Evolutionary conservation across 2,329 filamentous ascomycete species (phyloP).

Genomic region (Passalora sequoiae): DNA sequence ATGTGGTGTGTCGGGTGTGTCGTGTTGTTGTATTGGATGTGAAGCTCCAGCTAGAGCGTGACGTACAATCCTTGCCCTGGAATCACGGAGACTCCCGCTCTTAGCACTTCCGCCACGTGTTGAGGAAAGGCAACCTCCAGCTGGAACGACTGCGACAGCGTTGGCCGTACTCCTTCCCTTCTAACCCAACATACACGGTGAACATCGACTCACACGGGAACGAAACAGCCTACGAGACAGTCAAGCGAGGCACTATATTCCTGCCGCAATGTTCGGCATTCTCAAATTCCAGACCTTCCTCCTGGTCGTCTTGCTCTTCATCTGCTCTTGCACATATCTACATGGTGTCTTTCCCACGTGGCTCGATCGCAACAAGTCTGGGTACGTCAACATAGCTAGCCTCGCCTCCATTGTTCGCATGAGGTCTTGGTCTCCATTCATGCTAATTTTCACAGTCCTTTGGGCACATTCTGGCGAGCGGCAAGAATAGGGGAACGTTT

Average conservation of each 20-base stretch:
- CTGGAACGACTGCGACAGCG: background rate
- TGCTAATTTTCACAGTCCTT: constrained; percentile 15
- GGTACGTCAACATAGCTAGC: constrained; percentile 50
- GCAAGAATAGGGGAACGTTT: constrained; percentile 87
- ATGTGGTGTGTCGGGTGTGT: constrained; percentile 3
- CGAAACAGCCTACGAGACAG: no score
- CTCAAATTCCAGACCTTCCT: constrained; percentile 99
- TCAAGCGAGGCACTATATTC: no score
- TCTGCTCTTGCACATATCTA: constrained; percentile 92
- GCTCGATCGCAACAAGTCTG: constrained; percentile 88
- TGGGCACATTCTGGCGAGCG: constrained; percentile 93
- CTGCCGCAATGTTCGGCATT: constrained; percentile 68
- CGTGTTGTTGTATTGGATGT: background rate
- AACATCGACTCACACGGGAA: no score
- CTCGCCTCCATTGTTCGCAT: background rate
- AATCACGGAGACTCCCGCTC: no score
- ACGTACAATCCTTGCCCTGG: no score
- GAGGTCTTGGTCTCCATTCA: background rate
- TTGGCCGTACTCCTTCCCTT: background rate
- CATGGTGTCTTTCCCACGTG: constrained; percentile 85
- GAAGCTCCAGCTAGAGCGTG: no score
- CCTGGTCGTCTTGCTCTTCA: constrained; percentile 86
- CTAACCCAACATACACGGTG: background rate
- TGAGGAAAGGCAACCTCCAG: no score
- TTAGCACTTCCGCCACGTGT: no score